Base-by-base conservation (phyloP, 1,284 basidiomycete genomes). In the Xerocomus subilludens region DNA sequence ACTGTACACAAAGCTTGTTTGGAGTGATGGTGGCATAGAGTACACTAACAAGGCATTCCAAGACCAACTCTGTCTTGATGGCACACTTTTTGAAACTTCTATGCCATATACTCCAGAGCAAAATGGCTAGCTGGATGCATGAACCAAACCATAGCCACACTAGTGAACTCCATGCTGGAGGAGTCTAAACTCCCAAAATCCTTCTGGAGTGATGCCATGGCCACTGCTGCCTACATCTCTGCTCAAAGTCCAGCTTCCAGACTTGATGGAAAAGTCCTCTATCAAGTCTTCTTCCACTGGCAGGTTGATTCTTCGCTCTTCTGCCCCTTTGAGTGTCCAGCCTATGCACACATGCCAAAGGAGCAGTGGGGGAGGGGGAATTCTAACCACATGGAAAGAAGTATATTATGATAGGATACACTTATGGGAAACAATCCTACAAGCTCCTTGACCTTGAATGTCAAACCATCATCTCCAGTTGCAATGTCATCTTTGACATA, bases 101-200 rank as follows among this genome's bases (percentile, higher is more conserved):
- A 13, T 33, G 6, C 63, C 45, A 36, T 36, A 64, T 32, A 64
- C 38, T 16, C 38, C 16, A 16, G 38, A 42, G 38, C 38, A 42
- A 16, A 42, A 42, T 42, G 38, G 38, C 18, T 64, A 13, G 69
- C 63, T 6, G 69, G 73, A 69, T 60, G 71, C 0, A 79, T 83
- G 64, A 85, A 85, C 67, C 82, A 82, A 65, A 85, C 77, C 2
- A 53, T 85, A 1, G 76, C 77, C 7, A 76, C 75, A 8, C 65
- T 73, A 13, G 78, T 78, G 2, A 76, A 74, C 9, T 56, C 80
- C 1, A 81, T 85, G 76, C 77, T 84, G 0, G 64, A 77, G 30
- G 80, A 81, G 2, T 77, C 78, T 0, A 72, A 74, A 36, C 74
- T 84, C 0, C 74, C 79, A 1, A 78, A 76, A 27, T 74, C 62